These are phyloP conservation scores for Trichosporon faecale DNA, from an alignment of 1,284 basidiomycete genomes.

Conservation along the genomic window DNA sequence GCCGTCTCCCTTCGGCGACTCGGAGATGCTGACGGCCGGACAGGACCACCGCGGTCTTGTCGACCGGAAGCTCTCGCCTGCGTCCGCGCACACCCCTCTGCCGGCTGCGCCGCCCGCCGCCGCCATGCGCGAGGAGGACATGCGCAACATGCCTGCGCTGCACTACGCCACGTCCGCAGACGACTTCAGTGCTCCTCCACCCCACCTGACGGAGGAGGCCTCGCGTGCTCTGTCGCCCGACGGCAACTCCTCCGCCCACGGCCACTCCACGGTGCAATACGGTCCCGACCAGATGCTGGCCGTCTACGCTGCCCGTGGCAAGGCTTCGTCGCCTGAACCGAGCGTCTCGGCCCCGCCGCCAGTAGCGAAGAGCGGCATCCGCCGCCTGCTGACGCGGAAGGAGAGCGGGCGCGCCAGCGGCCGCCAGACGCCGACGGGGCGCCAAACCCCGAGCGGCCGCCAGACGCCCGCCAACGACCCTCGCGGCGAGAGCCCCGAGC, in stretches of 20 bases:
- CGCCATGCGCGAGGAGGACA: constrained; percentile 42
- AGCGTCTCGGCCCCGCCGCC: constrained; percentile 14
- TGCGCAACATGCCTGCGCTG: constrained; percentile 45
- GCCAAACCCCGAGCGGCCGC: constrained; percentile 2
- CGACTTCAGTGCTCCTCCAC: constrained; percentile 9
- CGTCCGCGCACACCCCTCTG: constrained; percentile 25
- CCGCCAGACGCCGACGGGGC: not conserved
- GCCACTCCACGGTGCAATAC: constrained; percentile 34
- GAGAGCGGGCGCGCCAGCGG: constrained; percentile 18
- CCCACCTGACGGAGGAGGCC: constrained; percentile 12
- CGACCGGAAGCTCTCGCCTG: not conserved
- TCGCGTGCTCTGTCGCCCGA: not conserved
- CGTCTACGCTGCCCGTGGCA: constrained; percentile 50
- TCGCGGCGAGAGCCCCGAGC: constrained; percentile 22
- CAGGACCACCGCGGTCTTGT: constrained; percentile 11
- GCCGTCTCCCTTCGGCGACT: constrained; percentile 62
- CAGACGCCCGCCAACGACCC: constrained; percentile 5
- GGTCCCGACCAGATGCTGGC: constrained; percentile 52
- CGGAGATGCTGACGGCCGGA: constrained; percentile 58
- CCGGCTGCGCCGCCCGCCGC: constrained; percentile 20
- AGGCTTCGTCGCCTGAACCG: constrained; percentile 21
- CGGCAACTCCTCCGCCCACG: constrained; percentile 15
- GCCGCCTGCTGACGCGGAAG: constrained; percentile 31
- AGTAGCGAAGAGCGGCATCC: constrained; percentile 26
- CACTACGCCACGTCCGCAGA: not conserved